phyloP scores from a whole-genome alignment of 371 early-diverging fungal species.

The Rhizopus sp. region DNA sequence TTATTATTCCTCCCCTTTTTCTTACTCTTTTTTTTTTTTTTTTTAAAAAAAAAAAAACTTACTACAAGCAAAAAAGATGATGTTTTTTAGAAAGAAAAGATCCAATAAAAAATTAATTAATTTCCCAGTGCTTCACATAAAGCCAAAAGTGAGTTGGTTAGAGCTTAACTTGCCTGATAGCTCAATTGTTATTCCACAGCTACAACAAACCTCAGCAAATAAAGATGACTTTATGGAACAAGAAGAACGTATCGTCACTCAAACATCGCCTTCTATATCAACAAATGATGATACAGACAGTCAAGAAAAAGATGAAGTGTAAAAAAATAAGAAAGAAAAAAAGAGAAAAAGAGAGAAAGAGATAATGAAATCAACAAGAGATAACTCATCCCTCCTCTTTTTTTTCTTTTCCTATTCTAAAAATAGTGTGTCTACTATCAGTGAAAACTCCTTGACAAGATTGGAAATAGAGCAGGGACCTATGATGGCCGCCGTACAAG shows the following conservation, averaged over 20 bases:
- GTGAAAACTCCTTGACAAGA: neutral
- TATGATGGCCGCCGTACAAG: neutral
- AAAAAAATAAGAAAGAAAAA: no score
- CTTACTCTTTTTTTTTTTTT: neutral
- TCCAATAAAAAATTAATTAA: neutral
- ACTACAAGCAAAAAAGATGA: conserved; percentile 3
- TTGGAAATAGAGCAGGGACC: no score
- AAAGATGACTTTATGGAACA: no score
- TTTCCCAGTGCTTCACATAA: no score
- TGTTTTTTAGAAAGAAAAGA: conserved; percentile 12
- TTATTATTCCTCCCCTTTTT: conserved; percentile 2
- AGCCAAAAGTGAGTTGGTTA: neutral
- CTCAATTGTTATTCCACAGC: neutral
- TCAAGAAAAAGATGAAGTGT: no score
- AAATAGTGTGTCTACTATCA: no score
- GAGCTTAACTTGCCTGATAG: conserved; percentile 1
- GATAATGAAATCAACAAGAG: neutral
- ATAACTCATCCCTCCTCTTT: neutral
- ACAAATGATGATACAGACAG: no score
- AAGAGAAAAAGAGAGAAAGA: neutral
- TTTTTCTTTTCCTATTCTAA: neutral
- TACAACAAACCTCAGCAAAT: neutral
- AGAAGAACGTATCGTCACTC: no score
- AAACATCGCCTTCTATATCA: no score
- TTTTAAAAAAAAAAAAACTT: conserved; percentile 1